A percentile compares a stretch with the other conserved stretches of the same genome.
These are phyloP conservation scores for Fusarium irregulare DNA, from an alignment of 2,329 filamentous ascomycete genomes.

Conservation along the genomic window DNA sequence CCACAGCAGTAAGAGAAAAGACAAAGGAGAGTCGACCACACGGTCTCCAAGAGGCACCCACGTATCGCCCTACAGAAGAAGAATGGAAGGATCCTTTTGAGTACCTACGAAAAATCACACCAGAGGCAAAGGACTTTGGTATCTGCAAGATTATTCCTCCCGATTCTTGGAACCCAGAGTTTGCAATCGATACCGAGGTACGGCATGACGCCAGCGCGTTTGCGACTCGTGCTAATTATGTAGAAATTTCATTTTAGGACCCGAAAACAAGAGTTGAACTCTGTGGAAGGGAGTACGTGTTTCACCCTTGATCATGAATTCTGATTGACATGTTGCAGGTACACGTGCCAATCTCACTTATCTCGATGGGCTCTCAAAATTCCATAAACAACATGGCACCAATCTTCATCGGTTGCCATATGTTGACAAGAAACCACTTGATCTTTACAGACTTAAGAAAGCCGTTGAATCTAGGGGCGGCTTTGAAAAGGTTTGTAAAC, in stretches of 20 bases:
- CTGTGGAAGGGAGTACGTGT: conserved; percentile 92
- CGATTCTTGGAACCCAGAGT: conserved; percentile 91
- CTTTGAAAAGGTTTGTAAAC: conserved; percentile 96
- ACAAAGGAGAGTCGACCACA: conserved; percentile 84
- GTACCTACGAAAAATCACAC: conserved; percentile 91
- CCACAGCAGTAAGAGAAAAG: conserved; percentile 79
- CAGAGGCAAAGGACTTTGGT: conserved; percentile 87
- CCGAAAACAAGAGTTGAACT: conserved; percentile 95
- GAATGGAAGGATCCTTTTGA: conserved; percentile 95
- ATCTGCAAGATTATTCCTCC: conserved; percentile 97
- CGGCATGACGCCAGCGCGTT: conserved; percentile 33
- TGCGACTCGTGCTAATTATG: conserved; percentile 20
- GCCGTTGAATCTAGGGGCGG: conserved; percentile 94
- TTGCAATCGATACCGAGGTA: conserved; percentile 97
- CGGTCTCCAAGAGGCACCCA: conserved; percentile 88
- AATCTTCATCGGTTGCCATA: conserved; percentile 94
- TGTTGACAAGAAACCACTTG: conserved; percentile 96
- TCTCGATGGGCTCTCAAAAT: conserved; percentile 93
- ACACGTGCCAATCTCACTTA: conserved; percentile 97
- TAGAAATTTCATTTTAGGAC: conserved; percentile 98
- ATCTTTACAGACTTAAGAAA: conserved; percentile 96
- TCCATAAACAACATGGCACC: conserved; percentile 95
- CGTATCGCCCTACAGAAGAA: conserved; percentile 88
- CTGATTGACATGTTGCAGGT: conserved; percentile 65
- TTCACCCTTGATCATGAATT: neutral